Evolutionary conservation across 352 stramenopile genomes (phyloP).

Genomic region (Phytophthora lateralis): DNA sequence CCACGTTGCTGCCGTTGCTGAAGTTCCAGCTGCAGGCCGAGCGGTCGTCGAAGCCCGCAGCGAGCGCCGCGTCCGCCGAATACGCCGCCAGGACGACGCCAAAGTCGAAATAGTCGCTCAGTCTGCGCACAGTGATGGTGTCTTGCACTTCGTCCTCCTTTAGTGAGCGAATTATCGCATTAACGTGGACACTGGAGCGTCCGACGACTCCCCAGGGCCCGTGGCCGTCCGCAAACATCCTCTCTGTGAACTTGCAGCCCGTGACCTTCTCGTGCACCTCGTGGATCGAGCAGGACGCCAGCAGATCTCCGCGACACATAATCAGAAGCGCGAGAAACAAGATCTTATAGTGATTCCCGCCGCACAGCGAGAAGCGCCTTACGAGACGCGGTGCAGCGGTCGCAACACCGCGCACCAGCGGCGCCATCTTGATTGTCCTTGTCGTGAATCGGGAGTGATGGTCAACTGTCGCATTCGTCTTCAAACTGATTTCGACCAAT

Average conservation of each 20-base stretch:
- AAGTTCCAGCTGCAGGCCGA: slow-evolving; percentile 71
- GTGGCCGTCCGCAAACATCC: slow-evolving; percentile 77
- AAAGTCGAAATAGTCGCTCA: slow-evolving; percentile 86
- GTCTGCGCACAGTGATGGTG: slow-evolving; percentile 66
- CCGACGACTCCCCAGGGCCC: slow-evolving; percentile 56
- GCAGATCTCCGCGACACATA: slow-evolving; percentile 26
- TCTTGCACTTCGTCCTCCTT: slow-evolving; percentile 61
- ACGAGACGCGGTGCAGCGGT: neutral
- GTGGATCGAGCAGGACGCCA: slow-evolving; percentile 65
- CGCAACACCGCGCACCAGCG: neutral
- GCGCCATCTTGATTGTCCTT: slow-evolving; percentile 6
- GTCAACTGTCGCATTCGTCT: slow-evolving; percentile 43
- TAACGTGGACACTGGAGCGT: slow-evolving; percentile 53
- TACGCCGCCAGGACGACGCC: slow-evolving; percentile 69
- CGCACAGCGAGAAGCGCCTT: slow-evolving; percentile 4
- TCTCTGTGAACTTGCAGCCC: slow-evolving; percentile 71
- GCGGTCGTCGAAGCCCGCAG: slow-evolving; percentile 57
- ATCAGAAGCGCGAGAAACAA: slow-evolving; percentile 40
- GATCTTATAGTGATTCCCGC: neutral
- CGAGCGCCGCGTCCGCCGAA: slow-evolving; percentile 43
- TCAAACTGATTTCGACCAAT: slow-evolving; percentile 37
- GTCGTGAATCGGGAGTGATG: slow-evolving; percentile 18
- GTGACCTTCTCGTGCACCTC: slow-evolving; percentile 56
- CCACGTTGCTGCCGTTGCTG: slow-evolving; percentile 42
- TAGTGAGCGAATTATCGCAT: slow-evolving; percentile 56